These are phyloP conservation scores for Kluyveromyces dobzhanskii DNA, from an alignment of 805 yeast species.

Conservation along the genomic window DNA sequence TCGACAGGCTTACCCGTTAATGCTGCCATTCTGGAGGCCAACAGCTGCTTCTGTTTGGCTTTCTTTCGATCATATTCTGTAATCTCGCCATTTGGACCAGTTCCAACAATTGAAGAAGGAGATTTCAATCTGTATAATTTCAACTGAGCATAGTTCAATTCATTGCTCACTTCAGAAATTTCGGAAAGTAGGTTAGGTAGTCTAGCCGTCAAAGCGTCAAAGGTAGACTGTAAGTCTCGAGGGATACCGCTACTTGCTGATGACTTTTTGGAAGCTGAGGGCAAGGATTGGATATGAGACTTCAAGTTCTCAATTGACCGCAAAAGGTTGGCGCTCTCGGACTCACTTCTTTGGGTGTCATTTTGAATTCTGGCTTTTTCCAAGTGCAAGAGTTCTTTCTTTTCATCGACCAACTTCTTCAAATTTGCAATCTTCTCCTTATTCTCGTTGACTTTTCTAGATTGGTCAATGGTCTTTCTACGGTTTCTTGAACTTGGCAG, in stretches of 20 bases:
- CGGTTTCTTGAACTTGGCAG: slow-evolving; percentile 65
- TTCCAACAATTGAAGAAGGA: slow-evolving; percentile 68
- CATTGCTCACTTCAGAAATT: slow-evolving; percentile 56
- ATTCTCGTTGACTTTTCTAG: slow-evolving; percentile 7
- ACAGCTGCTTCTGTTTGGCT: slow-evolving; percentile 68
- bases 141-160: slow-evolving; percentile 58
- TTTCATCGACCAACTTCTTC: slow-evolving; percentile 61
- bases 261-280: slow-evolving; percentile 27
- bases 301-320: slow-evolving; percentile 61
- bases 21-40: slow-evolving; percentile 86
- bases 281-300: slow-evolving; percentile 42
- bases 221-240: slow-evolving; percentile 42
- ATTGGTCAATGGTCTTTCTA: slow-evolving; percentile 29
- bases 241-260: slow-evolving; percentile 24
- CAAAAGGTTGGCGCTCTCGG: slow-evolving; percentile 29
- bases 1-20: slow-evolving; percentile 67
- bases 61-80: slow-evolving; percentile 78
- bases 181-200: slow-evolving; percentile 64
- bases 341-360: slow-evolving; percentile 26
- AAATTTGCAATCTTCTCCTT: slow-evolving; percentile 41
- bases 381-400: slow-evolving; percentile 51
- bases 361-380: slow-evolving; percentile 31
- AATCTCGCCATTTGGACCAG: slow-evolving; percentile 80
- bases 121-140: slow-evolving; percentile 56
- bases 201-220: slow-evolving; percentile 56